Evolutionary conservation across 1,284 basidiomycete species (phyloP).

Genomic region (Ustilago curta): DNA sequence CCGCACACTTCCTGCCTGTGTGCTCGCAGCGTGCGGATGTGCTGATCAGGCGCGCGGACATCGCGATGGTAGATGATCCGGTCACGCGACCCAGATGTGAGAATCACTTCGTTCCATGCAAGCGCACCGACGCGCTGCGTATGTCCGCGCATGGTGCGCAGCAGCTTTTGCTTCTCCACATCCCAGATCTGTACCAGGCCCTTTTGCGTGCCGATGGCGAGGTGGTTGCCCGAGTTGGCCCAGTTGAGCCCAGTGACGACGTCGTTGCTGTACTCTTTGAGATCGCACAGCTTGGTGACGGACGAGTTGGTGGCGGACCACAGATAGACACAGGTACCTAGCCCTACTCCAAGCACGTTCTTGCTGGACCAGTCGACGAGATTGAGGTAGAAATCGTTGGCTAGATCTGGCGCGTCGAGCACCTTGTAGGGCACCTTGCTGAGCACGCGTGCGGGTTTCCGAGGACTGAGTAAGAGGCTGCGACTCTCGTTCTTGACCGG

Average conservation of each 20-base stretch:
- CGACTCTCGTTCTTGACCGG: constrained; percentile 88
- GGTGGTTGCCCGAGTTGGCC: constrained; percentile 74
- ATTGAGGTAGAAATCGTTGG: constrained; percentile 97
- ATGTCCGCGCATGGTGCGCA: constrained; percentile 87
- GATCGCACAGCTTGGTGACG: constrained; percentile 91
- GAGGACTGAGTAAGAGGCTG: constrained; percentile 84
- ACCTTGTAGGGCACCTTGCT: constrained; percentile 98
- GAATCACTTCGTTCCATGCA: constrained; percentile 90
- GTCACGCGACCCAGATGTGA: constrained; percentile 92
- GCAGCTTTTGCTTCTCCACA: constrained; percentile 80
- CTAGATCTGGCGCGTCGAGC: constrained; percentile 92
- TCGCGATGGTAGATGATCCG: constrained; percentile 91
- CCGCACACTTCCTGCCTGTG: constrained; percentile 98
- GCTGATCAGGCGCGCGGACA: constrained; percentile 79
- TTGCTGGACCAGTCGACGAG: constrained; percentile 96
- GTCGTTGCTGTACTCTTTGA: constrained; percentile 72
- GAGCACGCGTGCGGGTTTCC: constrained; percentile 82
- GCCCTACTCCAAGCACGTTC: constrained; percentile 92
- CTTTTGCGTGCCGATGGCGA: constrained; percentile 90
- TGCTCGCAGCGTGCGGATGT: constrained; percentile 81
- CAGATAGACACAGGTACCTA: constrained; percentile 91
- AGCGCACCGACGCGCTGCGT: constrained; percentile 88
- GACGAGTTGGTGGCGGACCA: constrained; percentile 95
- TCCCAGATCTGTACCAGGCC: constrained; percentile 95
- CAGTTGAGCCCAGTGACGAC: constrained; percentile 72